A percentile compares a stretch with the other conserved stretches of the same genome.
Evolutionary conservation across 345 rosid genomes (phyloP).

Genomic region (Lepidium africanum): DNA sequence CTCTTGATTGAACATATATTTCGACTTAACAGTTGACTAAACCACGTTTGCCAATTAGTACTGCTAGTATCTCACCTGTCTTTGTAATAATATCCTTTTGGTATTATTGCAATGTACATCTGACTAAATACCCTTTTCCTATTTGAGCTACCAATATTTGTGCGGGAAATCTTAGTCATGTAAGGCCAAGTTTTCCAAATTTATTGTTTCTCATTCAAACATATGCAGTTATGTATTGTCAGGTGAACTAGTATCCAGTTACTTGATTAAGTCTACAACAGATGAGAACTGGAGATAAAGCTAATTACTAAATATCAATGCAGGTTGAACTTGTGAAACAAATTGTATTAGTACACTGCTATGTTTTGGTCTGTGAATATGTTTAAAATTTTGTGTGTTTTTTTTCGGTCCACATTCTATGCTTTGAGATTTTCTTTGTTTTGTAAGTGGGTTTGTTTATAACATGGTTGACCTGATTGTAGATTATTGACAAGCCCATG

Average conservation of each 20-base stretch:
- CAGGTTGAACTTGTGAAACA: not conserved
- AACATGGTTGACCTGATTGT: slow-evolving; percentile 11
- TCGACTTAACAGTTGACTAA: not conserved
- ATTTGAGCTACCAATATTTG: not conserved
- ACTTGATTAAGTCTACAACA: not conserved
- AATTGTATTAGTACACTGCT: not conserved
- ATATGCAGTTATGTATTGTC: not conserved
- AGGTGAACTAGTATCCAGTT: not conserved
- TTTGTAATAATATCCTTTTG: not conserved
- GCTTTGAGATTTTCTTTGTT: not conserved
- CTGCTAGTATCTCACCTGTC: not conserved
- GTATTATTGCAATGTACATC: not conserved
- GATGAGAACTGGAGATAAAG: slow-evolving; percentile 4
- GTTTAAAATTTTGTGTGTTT: not conserved
- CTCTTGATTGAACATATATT: not conserved
- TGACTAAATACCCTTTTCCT: not conserved
- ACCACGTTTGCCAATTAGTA: not conserved
- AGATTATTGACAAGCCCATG: slow-evolving; percentile 94
- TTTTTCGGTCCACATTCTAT: not conserved
- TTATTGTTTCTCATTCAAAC: not conserved
- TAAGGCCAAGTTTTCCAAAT: not conserved
- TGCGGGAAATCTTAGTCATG: not conserved
- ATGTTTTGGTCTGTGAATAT: not conserved
- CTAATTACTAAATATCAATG: not conserved
- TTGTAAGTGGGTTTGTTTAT: not conserved